Base-by-base conservation (phyloP, 176 grass and related monocot species). In the Thinopyrum elongatum region DNA sequence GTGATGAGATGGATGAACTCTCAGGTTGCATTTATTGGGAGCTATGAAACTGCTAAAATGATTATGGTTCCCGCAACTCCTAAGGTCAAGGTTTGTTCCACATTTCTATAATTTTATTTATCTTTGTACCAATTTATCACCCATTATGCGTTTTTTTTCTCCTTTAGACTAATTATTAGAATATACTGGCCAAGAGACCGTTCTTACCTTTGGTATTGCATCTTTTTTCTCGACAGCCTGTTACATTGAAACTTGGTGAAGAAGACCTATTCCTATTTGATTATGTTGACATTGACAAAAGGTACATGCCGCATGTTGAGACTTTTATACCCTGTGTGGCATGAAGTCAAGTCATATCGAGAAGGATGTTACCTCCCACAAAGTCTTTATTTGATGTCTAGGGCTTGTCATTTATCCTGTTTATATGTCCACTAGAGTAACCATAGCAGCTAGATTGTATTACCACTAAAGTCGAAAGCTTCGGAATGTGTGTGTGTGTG, bases 271-370 rank as follows among this genome's bases (percentile, higher is more conserved):
- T 35, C 34, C 0, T 35, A 35, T 35, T 35, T 93, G 95, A 97
- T 84, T 92, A 97, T 76, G 95, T 94, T 3, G 95, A 97, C 77
- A 82, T 97, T 57, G 95, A 93, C 11, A 41, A 97, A 94, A 94
- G 95, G 95, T 94, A 51, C 59, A 39, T 79, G 2, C 67, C 14
- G 53, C 72, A 83, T 10, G n/a, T 33, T 76, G 25, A 74, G 19
- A 61, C 22, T 65, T 29, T 25, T 41, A 41, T 10, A 41, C 8
- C 6, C 1, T 10, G 38, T 41, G 38, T 13, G n/a, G n/a, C n/a
- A n/a, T n/a, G n/a, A n/a, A n/a, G n/a, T n/a, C n/a, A n/a, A n/a
- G n/a, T n/a, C n/a, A n/a, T n/a, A n/a, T n/a, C n/a, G n/a, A n/a
- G n/a, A n/a, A n/a, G n/a, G n/a, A n/a, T n/a, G n/a, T n/a, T n/a